Conservation (phyloP, 1,284 basidiomycete genomes). For the Laetiporus sulphureus region DNA sequence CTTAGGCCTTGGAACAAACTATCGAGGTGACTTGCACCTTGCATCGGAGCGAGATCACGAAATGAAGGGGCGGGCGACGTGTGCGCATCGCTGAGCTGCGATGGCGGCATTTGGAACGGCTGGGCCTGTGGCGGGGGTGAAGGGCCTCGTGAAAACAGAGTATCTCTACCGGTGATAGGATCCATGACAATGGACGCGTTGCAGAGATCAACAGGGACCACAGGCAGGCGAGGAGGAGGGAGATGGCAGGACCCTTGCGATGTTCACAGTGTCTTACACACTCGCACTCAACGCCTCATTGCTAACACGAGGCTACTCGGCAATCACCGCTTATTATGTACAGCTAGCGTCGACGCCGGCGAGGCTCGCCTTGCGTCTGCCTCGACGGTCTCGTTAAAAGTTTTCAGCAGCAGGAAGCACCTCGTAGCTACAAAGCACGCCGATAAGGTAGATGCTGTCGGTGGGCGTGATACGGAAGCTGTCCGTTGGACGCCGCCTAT, state of each 20-base stretch:
- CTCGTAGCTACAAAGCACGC: no score
- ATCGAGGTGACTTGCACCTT: constrained; percentile 46
- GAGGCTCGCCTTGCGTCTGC: no score
- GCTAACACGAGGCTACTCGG: constrained; percentile 10
- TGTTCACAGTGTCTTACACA: constrained; percentile 10
- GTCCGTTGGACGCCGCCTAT: no score
- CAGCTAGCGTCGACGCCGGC: no score
- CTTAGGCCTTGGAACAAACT: constrained; percentile 50
- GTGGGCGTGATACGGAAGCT: no score
- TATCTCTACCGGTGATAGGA: constrained; percentile 30
- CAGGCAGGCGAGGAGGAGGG: constrained; percentile 14
- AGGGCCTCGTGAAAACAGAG: constrained; percentile 54
- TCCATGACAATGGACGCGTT: constrained; percentile 25
- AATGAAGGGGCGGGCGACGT: constrained; percentile 28
- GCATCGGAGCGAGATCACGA: constrained; percentile 23
- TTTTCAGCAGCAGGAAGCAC: no score
- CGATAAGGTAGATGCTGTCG: no score
- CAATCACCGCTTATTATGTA: constrained; percentile 6
- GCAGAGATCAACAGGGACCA: constrained; percentile 10
- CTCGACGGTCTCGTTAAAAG: no score
- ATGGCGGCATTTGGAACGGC: constrained; percentile 24
- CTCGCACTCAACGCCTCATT: constrained; percentile 5
- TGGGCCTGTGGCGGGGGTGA: constrained; percentile 43
- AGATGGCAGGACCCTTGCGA: constrained; percentile 18
- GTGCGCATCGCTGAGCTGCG: constrained; percentile 26